These are phyloP conservation scores for Naganishia kalamii DNA, from an alignment of 768 basidiomycete species.

Conservation along the genomic window DNA sequence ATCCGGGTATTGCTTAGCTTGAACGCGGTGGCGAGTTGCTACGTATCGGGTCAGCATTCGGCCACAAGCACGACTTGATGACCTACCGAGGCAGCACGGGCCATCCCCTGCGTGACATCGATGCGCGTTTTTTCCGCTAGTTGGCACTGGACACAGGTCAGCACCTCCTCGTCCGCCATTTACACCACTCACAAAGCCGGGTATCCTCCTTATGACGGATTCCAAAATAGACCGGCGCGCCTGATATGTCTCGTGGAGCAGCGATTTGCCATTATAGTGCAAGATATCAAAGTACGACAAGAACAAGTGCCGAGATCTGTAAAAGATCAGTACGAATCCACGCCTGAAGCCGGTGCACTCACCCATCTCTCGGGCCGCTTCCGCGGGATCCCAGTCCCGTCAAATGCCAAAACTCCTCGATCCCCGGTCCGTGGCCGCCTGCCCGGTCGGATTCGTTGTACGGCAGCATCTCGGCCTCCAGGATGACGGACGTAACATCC, in stretches of 20 bases:
- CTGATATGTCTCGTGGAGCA: slow-evolving; percentile 57
- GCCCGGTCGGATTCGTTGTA: slow-evolving; percentile 55
- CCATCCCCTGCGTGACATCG: slow-evolving; percentile 43
- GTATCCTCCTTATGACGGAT: slow-evolving; percentile 52
- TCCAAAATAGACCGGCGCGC: slow-evolving; percentile 62
- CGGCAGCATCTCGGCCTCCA: slow-evolving; percentile 88
- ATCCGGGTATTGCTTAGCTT: slow-evolving; percentile 13
- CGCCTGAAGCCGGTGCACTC: neutral
- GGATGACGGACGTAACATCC: slow-evolving; percentile 43
- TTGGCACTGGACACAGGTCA: slow-evolving; percentile 18
- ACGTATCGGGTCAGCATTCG: neutral
- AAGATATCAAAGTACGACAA: slow-evolving; percentile 85
- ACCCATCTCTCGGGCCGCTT: neutral
- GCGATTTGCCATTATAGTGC: slow-evolving; percentile 57
- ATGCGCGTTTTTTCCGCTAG: slow-evolving; percentile 58
- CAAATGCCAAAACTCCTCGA: slow-evolving; percentile 62
- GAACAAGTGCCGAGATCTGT: slow-evolving; percentile 55
- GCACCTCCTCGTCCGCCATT: neutral
- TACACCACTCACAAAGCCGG: slow-evolving; percentile 52
- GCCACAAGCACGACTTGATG: neutral
- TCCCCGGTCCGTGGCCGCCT: slow-evolving; percentile 44
- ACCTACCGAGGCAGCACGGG: slow-evolving; percentile 1
- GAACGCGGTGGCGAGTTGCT: slow-evolving; percentile 13
- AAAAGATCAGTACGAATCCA: neutral
- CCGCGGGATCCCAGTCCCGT: slow-evolving; percentile 3